Base-by-base conservation (phyloP, 1,284 basidiomycete genomes). In the Apiotrichum akiyoshidainum region DNA sequence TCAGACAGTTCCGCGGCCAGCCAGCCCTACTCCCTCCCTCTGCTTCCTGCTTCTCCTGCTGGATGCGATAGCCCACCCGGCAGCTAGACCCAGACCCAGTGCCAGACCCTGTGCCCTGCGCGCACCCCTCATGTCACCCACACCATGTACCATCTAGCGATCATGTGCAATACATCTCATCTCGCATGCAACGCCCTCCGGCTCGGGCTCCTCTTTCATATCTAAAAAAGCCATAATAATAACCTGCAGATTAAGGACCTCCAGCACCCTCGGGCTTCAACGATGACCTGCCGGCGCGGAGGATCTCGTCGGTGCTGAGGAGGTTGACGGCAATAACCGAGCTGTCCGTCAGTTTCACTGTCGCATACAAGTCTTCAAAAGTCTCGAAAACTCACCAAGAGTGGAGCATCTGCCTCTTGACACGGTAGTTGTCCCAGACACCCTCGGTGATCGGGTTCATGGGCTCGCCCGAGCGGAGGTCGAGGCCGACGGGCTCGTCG, bases 371-470 rank as follows among this genome's bases (percentile, higher is more conserved):
- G 86, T 74, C 69, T n/a, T n/a, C n/a, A n/a, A n/a, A 92, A 91
- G 13, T 16, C 17, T 33, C n/a, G 26, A 7, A 17, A 17, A 39
- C 48, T 50, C 48, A 50, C 48, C 90, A 90, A 71, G 91, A 94
- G 75, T 99, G 95, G 58, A 99, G 80, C 92, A 99, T 96, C 74
- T 99, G 96, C 63, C 95, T 83, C 82, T 99, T 99, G 62, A 99
- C 96, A 60, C 96, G 83, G 78, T 97, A 99, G 80, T 99, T 99
- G 78, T 99, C 96, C 94, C 95, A 99, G 19, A 99, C 87, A 42
- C 96, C 96, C 72, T 92, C 88, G 5, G 91, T 87, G 16, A 91
- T 89, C 8, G 96, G 95, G 74, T 99, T 95, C 74, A 96, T 91
- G 5, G 95, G 93, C 77, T 98, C 93, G 58, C 96, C 96, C 34